Conservation (phyloP, 306 rosid genomes). For the Sphenostylis stenocarpa region DNA sequence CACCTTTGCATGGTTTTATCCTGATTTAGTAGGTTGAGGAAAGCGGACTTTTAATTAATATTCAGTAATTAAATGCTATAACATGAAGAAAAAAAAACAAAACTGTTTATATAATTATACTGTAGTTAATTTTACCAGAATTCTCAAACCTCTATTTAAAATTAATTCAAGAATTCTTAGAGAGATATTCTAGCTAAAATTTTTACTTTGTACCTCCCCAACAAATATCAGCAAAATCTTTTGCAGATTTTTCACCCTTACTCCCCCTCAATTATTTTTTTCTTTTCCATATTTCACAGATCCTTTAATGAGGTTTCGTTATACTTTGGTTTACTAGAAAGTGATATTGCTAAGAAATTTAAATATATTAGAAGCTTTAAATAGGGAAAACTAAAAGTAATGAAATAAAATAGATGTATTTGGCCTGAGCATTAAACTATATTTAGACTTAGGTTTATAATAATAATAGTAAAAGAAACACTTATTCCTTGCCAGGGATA, state of each 20-base stretch:
- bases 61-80: not conserved
- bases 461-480: not conserved
- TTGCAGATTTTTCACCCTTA: not conserved
- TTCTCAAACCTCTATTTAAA: not conserved
- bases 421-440: conserved; percentile 2
- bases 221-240: not conserved
- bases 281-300: not conserved
- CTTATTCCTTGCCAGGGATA: not conserved
- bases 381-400: not conserved
- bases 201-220: not conserved
- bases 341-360: not conserved
- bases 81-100: too few relatives aligned
- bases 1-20: not conserved
- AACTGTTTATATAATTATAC: not conserved
- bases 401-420: not conserved
- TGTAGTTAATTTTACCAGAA: not conserved
- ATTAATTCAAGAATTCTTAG: not conserved
- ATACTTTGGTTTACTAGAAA: not conserved
- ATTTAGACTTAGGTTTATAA: conserved; percentile 7
- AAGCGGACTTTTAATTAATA: not conserved
- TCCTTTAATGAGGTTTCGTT: not conserved
- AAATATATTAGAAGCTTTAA: not conserved
- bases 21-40: not conserved
- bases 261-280: not conserved
- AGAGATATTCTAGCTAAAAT: not conserved